Conservation (phyloP, 306 rosid species). For the Casuarina glauca region DNA sequence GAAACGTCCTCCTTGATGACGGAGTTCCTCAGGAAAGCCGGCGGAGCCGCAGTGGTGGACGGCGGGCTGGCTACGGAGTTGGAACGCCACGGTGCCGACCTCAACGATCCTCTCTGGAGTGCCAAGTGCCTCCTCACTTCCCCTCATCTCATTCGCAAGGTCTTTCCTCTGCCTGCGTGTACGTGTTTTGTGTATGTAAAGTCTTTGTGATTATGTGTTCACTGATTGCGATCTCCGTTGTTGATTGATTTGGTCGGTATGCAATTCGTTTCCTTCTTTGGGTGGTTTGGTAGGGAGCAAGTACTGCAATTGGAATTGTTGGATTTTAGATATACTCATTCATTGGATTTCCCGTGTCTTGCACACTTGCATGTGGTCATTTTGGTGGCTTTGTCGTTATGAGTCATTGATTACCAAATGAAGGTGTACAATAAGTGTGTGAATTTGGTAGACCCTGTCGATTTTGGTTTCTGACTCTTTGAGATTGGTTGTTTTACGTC, state of each 20-base stretch:
- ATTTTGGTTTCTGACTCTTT: constrained; percentile 6
- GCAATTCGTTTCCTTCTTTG: too few species aligned
- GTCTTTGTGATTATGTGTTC: too few species aligned
- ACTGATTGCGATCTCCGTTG: too few species aligned
- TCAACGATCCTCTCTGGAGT: constrained; percentile 64
- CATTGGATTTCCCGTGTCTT: not conserved
- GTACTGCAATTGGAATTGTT: not conserved
- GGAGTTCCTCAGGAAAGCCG: constrained; percentile 38
- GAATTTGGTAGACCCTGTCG: constrained; percentile 9
- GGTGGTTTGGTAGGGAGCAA: not conserved
- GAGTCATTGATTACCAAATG: not conserved
- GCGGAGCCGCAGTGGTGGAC: constrained; percentile 51
- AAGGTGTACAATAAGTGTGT: not conserved
- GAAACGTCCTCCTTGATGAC: constrained; percentile 30
- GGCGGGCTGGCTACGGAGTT: constrained; percentile 63
- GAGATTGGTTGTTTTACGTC: constrained; percentile 7
- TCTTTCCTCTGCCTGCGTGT: constrained; percentile 12
- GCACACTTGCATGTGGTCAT: not conserved
- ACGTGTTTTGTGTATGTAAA: not conserved
- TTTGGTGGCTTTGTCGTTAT: not conserved
- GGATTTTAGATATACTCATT: not conserved
- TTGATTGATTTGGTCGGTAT: too few species aligned
- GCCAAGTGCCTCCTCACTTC: constrained; percentile 54
- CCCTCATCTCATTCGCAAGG: constrained; percentile 53
- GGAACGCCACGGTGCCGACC: constrained; percentile 55